Evolutionary conservation across 441 rosid genomes (phyloP).

Genomic region (Isatis lusitanica): DNA sequence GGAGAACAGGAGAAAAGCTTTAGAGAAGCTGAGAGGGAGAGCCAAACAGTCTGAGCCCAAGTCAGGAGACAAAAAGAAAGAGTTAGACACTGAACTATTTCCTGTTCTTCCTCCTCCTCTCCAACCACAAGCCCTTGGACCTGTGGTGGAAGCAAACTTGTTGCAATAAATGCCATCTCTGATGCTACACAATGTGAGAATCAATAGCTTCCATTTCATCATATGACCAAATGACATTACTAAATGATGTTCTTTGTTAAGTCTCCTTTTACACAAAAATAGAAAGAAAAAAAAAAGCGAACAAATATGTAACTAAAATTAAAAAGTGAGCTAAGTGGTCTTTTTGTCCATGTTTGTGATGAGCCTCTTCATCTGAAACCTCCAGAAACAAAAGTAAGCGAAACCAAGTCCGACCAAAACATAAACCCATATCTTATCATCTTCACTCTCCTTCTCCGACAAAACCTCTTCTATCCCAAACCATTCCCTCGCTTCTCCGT

Average conservation of each 20-base stretch:
- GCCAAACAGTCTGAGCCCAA: conserved; percentile 38
- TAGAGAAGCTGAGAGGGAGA: conserved; percentile 50
- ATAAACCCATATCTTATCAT: conserved; percentile 67
- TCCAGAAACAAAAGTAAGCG: conserved; percentile 78
- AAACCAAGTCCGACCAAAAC: conserved; percentile 70
- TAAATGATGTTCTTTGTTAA: not conserved
- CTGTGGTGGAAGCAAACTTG: conserved; percentile 37
- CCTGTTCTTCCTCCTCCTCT: conserved; percentile 34
- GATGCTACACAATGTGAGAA: not conserved
- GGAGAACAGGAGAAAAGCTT: conserved; percentile 40
- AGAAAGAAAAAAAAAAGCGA: not conserved
- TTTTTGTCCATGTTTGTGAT: conserved; percentile 60
- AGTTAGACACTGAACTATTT: not conserved
- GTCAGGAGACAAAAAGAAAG: conserved; percentile 23
- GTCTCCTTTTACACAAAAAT: conserved; percentile 12
- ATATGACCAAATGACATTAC: not conserved
- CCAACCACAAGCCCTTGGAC: conserved; percentile 22
- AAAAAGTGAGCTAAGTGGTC: conserved; percentile 33
- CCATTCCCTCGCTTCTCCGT: conserved; percentile 49
- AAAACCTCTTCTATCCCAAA: conserved; percentile 63
- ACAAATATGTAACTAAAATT: not conserved
- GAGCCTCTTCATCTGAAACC: conserved; percentile 84
- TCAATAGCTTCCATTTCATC: conserved; percentile 10
- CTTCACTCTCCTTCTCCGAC: conserved; percentile 58
- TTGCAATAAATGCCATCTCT: not conserved